A percentile compares a stretch with the other conserved stretches of the same genome.
These are phyloP conservation scores for Yamadazyma buinensis DNA, from an alignment of 1,139 yeast genomes.

Conservation along the genomic window DNA sequence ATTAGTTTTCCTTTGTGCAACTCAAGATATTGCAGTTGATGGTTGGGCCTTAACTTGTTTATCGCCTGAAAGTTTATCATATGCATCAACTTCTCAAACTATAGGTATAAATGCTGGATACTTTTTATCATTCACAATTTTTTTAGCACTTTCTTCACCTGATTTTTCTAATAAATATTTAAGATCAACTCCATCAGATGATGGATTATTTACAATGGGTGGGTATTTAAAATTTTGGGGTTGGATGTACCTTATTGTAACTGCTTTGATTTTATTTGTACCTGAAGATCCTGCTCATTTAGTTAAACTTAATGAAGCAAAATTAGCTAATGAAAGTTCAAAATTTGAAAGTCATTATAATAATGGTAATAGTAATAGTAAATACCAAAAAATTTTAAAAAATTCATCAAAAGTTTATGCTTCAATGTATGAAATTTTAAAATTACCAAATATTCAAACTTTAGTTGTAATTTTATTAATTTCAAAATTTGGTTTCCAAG, in stretches of 20 bases:
- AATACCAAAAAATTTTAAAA: conserved; percentile 24
- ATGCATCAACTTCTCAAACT: conserved; percentile 96
- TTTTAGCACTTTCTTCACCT: conserved; percentile 84
- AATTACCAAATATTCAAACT: conserved; percentile 71
- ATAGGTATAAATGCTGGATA: conserved; percentile 93
- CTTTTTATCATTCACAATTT: conserved; percentile 86
- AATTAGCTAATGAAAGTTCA: conserved; percentile 31
- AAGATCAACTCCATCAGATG: conserved; percentile 53
- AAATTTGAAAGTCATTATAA: conserved; percentile 17
- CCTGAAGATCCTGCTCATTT: conserved; percentile 66
- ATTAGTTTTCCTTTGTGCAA: conserved; percentile 85
- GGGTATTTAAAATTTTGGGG: conserved; percentile 82
- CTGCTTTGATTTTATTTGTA: conserved; percentile 55
- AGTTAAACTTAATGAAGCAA: conserved; percentile 35
- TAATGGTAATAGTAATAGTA: conserved; percentile 16
- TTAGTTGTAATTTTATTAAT: conserved; percentile 72
- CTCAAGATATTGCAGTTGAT: conserved; percentile 98
- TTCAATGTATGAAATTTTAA: conserved; percentile 74
- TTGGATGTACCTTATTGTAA: conserved; percentile 61
- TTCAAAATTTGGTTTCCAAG: conserved; percentile 91
- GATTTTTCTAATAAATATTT: conserved; percentile 88
- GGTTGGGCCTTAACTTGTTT: conserved; percentile 96
- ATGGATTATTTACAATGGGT: conserved; percentile 69
- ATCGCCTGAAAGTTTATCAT: conserved; percentile 75
- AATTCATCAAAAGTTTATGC: conserved; percentile 48